Evolutionary conservation across 352 stramenopile genomes (phyloP).

Genomic region (Plasmopara muralis): DNA sequence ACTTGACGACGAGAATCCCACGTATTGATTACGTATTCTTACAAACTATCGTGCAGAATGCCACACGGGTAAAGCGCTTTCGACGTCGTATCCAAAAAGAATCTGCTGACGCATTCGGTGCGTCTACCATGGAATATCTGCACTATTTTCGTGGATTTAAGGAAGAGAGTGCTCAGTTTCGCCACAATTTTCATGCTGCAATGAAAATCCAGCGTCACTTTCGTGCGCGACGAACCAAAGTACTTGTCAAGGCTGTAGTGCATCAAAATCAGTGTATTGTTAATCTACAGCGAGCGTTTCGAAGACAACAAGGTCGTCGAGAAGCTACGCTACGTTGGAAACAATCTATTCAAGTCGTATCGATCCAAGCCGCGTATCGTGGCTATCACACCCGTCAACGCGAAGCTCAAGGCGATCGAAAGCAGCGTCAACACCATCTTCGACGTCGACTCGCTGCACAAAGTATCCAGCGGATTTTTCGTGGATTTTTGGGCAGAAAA

Average conservation of each 20-base stretch:
- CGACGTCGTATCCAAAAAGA: slow-evolving; percentile 52
- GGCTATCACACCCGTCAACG: slow-evolving; percentile 28
- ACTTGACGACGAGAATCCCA: slow-evolving; percentile 39
- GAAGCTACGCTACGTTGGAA: slow-evolving; percentile 26
- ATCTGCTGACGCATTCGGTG: slow-evolving; percentile 28
- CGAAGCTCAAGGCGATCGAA: slow-evolving; percentile 21
- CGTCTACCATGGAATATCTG: slow-evolving; percentile 66
- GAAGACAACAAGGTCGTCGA: slow-evolving; percentile 40
- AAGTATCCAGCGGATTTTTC: slow-evolving; percentile 51
- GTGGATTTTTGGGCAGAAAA: slow-evolving; percentile 39
- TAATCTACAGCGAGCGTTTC: slow-evolving; percentile 60
- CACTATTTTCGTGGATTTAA: slow-evolving; percentile 64
- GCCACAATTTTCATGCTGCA: slow-evolving; percentile 39
- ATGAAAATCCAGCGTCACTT: slow-evolving; percentile 62
- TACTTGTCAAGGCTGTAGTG: slow-evolving; percentile 39
- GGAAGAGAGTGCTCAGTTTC: slow-evolving; percentile 44
- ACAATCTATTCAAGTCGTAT: slow-evolving; percentile 32
- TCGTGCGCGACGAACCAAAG: slow-evolving; percentile 34
- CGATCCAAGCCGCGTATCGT: slow-evolving; percentile 47
- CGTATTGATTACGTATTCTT: slow-evolving; percentile 51
- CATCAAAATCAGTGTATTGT: slow-evolving; percentile 53
- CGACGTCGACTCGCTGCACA: slow-evolving; percentile 24
- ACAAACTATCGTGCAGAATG: slow-evolving; percentile 69
- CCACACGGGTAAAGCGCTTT: slow-evolving; percentile 53
- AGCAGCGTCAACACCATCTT: slow-evolving; percentile 20